A percentile compares a stretch with the other conserved stretches of the same genome.
phyloP scores from a whole-genome alignment of 371 early-diverging fungal species.

The Polyrhizophydium stewartii region DNA sequence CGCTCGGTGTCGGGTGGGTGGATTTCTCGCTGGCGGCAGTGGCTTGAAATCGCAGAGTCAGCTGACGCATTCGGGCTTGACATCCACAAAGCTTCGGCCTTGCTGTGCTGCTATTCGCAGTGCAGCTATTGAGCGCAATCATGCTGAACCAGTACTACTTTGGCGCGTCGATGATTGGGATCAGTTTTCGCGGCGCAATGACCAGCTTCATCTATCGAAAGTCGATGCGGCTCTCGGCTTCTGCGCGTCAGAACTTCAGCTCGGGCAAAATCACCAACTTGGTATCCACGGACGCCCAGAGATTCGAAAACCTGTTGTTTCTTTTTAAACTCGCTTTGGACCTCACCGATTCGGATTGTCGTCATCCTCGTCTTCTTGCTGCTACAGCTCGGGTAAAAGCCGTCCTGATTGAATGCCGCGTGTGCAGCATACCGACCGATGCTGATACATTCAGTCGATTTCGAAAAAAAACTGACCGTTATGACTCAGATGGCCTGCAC shows the following conservation, averaged over 20 bases:
- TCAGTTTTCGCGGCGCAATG: neutral
- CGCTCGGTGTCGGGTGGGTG: conserved; percentile 1
- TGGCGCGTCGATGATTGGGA: no score
- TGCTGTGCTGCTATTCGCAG: no score
- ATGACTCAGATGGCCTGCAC: conserved; percentile 51
- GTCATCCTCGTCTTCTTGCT: conserved; percentile 65
- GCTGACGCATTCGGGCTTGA: no score
- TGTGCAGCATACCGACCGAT: no score
- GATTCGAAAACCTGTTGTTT: neutral
- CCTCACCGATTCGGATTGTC: conserved; percentile 58
- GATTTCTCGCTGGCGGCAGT: no score
- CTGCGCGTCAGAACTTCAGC: conserved; percentile 29
- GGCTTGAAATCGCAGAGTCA: no score
- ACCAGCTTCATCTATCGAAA: conserved; percentile 47
- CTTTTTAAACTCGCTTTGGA: conserved; percentile 16
- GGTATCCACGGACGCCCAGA: neutral
- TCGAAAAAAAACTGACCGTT: no score
- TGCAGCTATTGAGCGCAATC: no score
- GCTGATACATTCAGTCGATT: conserved; percentile 17
- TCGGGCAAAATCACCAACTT: conserved; percentile 30
- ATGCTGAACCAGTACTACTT: no score
- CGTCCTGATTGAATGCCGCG: no score
- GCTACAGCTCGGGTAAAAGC: conserved; percentile 25
- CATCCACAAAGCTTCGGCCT: no score
- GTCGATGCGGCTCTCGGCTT: conserved; percentile 36